phyloP scores from a whole-genome alignment of 345 rosid species.

The Eucalyptus cloeziana region DNA sequence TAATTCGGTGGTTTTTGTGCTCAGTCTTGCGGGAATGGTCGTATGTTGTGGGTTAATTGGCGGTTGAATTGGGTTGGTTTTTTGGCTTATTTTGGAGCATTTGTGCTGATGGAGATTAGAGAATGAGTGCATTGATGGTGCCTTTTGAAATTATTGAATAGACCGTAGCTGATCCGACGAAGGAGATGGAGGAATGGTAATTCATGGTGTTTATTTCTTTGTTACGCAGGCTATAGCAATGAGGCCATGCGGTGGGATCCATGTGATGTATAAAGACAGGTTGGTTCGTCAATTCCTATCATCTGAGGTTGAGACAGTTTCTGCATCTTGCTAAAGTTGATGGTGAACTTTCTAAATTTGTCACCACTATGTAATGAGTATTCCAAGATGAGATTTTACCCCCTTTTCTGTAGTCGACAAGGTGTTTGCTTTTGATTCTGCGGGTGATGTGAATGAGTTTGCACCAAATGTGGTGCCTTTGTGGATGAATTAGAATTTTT shows the following conservation, averaged over 20 bases:
- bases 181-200: not conserved
- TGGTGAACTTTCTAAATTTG: not conserved
- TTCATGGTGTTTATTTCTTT: not conserved
- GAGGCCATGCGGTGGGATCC: conserved; percentile 69
- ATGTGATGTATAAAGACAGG: conserved; percentile 59
- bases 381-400: not conserved
- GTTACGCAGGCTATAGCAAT: conserved; percentile 53
- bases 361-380: not conserved
- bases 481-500: not conserved
- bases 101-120: not conserved
- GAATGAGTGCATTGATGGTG: not conserved
- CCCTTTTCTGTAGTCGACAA: not conserved
- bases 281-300: conserved; percentile 1
- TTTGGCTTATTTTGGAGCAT: not conserved
- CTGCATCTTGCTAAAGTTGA: not conserved
- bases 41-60: not conserved
- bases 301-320: not conserved
- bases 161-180: not conserved
- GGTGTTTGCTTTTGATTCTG: not conserved
- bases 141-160: not conserved
- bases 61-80: not conserved
- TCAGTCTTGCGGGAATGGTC: not conserved
- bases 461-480: not conserved
- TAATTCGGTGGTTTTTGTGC: not conserved
- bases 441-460: not conserved